Evolutionary conservation across 1,284 basidiomycete genomes (phyloP), one percentile per base, ranked within the genome.

Genomic region (Malassezia cuniculi): DNA sequence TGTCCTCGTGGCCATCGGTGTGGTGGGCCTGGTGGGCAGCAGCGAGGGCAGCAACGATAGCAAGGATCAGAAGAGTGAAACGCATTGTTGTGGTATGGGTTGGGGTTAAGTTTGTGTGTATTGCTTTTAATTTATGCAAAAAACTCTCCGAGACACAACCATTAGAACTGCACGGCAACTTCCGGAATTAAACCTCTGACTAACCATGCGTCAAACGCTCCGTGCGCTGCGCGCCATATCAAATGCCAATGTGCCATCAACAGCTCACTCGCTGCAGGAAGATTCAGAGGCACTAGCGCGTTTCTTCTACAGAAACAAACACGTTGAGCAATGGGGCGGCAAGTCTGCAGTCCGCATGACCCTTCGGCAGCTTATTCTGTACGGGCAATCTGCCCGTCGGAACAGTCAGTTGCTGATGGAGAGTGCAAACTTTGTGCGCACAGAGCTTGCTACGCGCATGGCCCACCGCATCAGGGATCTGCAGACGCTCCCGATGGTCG

Each of bases 401-500:
- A 55, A 64, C 30, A 41, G 53, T 1, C 48, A 54, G 36, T 55
- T 61, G 25, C 45, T 61, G 16, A 62, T 54, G 39, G 34, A 48
- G 29, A 47, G 44, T 38, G 44, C 44, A 5, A 41, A 87, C 68
- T 85, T 86, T 68, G 82, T 90, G 22, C 77, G 85, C 32, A 80
- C 81, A 10, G 86, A 90, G 61, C 70, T 90, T 6, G 83, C 86
- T 10, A 78, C 86, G 11, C 77, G 85, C 31, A 81, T 90, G 61
- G 81, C 85, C 3, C 85, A 89, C 66, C 76, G 86, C 29, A 71
- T 90, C 46, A 76, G 83, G 42, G 85, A 90, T 58, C 72, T 90
- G 53, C 85, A 90, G 69, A 71, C 78, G 2, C 71, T 90, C 27
- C 85, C 86, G 0, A 89, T 82, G 60, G 77, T 84, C 18, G 85